Percentiles rank a stretch among this genome's conserved stretches.
Conservation (phyloP, 2,329 filamentous ascomycete species). For the Amauroascus verrucosus region DNA sequence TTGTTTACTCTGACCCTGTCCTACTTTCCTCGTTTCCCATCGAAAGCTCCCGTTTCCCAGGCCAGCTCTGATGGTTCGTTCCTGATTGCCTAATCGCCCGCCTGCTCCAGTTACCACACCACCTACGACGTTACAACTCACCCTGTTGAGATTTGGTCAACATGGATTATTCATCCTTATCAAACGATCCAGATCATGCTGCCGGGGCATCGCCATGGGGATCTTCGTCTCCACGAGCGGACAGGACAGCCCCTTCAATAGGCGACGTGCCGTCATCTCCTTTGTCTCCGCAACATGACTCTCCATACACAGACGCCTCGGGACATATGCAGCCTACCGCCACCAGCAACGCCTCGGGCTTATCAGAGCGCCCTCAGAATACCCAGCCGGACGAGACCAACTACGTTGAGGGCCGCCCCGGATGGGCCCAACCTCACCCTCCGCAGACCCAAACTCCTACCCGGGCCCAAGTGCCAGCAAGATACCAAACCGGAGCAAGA, state of each 20-base stretch:
- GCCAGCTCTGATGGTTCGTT: background rate
- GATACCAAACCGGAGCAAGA: conserved; percentile 38
- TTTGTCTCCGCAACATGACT: conserved; percentile 30
- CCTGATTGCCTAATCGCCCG: background rate
- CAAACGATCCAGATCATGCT: conserved; percentile 49
- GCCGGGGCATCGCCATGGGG: conserved; percentile 54
- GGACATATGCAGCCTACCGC: conserved; percentile 16
- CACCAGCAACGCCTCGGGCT: conserved; percentile 33
- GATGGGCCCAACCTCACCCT: conserved; percentile 14
- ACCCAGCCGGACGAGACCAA: conserved; percentile 32
- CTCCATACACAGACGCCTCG: conserved; percentile 22
- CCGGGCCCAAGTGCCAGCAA: conserved; percentile 35
- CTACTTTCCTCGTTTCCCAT: background rate
- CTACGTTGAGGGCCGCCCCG: conserved; percentile 29
- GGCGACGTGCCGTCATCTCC: conserved; percentile 35
- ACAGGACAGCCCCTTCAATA: conserved; percentile 34
- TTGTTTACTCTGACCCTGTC: background rate
- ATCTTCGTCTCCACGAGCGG: conserved; percentile 46
- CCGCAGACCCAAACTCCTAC: conserved; percentile 24
- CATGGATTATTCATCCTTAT: conserved; percentile 58
- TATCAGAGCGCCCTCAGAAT: conserved; percentile 35
- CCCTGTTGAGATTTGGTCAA: background rate
- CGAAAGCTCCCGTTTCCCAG: too few relatives aligned
- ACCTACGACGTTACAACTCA: background rate
- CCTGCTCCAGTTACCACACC: background rate